Evolutionary conservation across 106 monocot species (phyloP).

Genomic region (Dendrobium catenatum): DNA sequence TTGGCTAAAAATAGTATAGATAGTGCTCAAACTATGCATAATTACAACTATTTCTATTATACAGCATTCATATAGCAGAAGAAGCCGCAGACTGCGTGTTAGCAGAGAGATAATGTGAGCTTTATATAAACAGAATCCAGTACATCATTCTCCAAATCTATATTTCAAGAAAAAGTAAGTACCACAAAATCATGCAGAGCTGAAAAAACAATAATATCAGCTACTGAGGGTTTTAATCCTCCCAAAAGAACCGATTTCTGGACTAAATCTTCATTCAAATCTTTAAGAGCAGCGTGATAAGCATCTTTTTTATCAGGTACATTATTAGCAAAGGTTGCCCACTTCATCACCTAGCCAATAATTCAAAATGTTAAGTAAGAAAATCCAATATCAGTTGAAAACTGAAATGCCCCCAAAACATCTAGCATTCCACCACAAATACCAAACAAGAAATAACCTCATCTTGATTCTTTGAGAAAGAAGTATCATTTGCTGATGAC

Average conservation of each 20-base stretch:
- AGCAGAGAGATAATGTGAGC: background rate
- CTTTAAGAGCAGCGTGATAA: constrained; percentile 22
- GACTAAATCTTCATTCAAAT: constrained; percentile 55
- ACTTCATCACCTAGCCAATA: constrained; percentile 52
- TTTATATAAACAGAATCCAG: background rate
- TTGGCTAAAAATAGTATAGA: background rate
- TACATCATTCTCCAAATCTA: background rate
- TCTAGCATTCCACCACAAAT: background rate
- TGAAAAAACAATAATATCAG: constrained; percentile 70
- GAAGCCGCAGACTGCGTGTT: background rate
- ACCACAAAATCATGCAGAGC: constrained; percentile 69
- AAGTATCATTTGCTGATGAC: constrained; percentile 2
- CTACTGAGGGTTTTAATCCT: constrained; percentile 61
- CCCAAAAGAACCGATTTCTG: constrained; percentile 63
- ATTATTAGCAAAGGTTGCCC: constrained; percentile 57
- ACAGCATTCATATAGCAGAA: background rate
- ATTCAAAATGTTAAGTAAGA: background rate
- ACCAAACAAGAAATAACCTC: constrained; percentile 42
- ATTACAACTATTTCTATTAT: background rate
- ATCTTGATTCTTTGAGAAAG: constrained; percentile 24
- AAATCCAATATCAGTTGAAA: background rate
- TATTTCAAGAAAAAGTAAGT: constrained; percentile 3
- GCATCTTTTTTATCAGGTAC: constrained; percentile 35
- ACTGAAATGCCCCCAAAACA: background rate
- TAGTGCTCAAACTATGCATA: background rate